Conservation (phyloP, 176 grass and related monocot genomes). For the Carex pumila region DNA sequence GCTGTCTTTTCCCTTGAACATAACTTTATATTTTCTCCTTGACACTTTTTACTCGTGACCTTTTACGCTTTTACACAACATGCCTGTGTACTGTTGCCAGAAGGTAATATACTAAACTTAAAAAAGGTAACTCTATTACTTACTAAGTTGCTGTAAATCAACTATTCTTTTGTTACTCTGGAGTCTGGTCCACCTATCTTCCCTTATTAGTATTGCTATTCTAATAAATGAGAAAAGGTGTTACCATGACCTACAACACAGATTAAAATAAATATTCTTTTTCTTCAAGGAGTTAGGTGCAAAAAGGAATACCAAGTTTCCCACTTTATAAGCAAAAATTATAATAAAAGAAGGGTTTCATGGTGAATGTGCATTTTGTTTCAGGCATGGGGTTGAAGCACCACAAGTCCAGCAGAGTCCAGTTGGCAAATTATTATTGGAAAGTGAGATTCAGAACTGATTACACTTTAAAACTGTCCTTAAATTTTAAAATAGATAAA, state of each 20-base stretch:
- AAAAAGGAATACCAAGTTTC: not conserved
- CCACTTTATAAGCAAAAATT: not conserved
- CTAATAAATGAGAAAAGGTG: not conserved
- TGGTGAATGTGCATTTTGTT: not conserved
- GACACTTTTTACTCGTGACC: slow-evolving; percentile 17
- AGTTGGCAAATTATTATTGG: slow-evolving; percentile 1
- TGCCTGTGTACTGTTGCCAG: not conserved
- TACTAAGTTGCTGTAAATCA: not conserved
- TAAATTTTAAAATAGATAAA: not conserved
- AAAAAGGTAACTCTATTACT: not conserved
- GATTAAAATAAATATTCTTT: not conserved
- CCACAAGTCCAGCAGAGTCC: not conserved
- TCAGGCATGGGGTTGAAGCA: not conserved
- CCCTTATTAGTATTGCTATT: not conserved
- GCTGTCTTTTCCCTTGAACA: not conserved
- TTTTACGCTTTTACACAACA: not conserved
- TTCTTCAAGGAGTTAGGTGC: not conserved
- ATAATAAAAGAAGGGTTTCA: not conserved
- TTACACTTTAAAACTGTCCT: slow-evolving; percentile 12
- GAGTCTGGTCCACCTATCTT: not conserved
- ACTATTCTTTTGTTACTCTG: not conserved
- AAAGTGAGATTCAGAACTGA: slow-evolving; percentile 14
- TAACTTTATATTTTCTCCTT: not conserved
- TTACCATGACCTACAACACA: not conserved
- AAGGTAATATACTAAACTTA: not conserved